Evolutionary conservation across 495 filamentous ascomycete genomes (phyloP).

Genomic region (Penicillium robsamsonii): DNA sequence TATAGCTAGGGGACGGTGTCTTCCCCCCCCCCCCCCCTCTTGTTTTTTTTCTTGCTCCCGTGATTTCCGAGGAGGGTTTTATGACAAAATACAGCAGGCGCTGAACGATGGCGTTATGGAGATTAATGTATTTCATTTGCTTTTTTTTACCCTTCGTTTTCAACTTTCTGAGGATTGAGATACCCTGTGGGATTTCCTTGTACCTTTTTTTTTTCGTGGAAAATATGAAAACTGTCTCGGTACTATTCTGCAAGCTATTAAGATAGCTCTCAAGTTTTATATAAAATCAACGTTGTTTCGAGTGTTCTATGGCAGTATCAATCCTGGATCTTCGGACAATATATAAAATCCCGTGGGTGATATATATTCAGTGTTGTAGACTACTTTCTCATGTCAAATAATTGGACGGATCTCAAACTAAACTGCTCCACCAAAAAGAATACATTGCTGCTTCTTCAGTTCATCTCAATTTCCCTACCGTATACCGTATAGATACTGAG

Average conservation of each 20-base stretch:
- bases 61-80: constrained; percentile 4
- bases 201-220: constrained; percentile 6
- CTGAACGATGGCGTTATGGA: constrained; percentile 29
- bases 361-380: neutral
- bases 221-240: neutral
- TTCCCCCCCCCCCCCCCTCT: neutral
- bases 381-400: neutral
- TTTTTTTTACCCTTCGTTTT: neutral
- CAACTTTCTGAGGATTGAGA: constrained; percentile 21
- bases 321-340: neutral
- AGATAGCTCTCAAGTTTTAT: neutral
- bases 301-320: neutral
- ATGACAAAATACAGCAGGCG: constrained; percentile 21
- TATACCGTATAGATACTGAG: neutral
- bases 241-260: neutral
- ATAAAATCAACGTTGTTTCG: neutral
- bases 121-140: constrained; percentile 17
- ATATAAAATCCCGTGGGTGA: neutral
- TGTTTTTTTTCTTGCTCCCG: neutral
- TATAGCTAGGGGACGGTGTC: neutral
- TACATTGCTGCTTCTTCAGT: neutral
- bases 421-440: neutral
- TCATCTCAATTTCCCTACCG: neutral
- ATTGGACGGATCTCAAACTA: neutral
- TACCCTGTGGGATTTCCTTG: constrained; percentile 19